phyloP scores from a whole-genome alignment of 106 monocot genomes.

The Ottelia alismoides region DNA sequence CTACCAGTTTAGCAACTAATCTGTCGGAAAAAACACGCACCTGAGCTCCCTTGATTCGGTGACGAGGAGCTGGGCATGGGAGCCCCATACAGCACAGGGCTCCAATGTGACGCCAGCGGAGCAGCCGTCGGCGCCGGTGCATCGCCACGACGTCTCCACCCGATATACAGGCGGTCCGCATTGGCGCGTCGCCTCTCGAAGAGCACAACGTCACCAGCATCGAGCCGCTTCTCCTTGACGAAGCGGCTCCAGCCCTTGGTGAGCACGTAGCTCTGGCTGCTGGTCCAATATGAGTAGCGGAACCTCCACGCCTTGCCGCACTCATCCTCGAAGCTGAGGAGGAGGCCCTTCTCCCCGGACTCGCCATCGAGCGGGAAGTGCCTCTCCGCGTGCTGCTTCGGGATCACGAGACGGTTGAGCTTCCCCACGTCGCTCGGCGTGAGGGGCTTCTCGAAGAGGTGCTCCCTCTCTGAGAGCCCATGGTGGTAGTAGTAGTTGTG shows the following conservation, averaged over 20 bases:
- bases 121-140: no score
- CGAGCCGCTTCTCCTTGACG: slow-evolving; percentile 92
- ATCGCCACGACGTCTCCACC: no score
- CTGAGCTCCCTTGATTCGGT: no score
- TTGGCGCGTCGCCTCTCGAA: no score
- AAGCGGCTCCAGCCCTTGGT: slow-evolving; percentile 94
- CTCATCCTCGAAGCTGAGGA: slow-evolving; percentile 33
- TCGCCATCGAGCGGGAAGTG: slow-evolving; percentile 10
- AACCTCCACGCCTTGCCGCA: slow-evolving; percentile 70
- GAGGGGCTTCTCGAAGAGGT: slow-evolving; percentile 11
- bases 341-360: slow-evolving; percentile 4
- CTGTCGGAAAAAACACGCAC: no score
- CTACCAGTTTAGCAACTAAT: no score
- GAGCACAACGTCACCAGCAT: no score
- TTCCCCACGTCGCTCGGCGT: slow-evolving; percentile 18
- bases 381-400: slow-evolving; percentile 18
- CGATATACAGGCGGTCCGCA: no score
- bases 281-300: slow-evolving; percentile 89
- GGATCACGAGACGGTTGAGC: slow-evolving; percentile 13
- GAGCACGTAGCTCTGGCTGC: slow-evolving; percentile 93
- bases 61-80: no score
- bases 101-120: no score
- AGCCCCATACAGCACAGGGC: no score
- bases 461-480: slow-evolving; percentile 1
- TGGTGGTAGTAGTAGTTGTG: not conserved